Evolutionary conservation across 169 alveolate species (phyloP), one percentile per base, ranked within the genome.

Genomic region (Plasmodium inui): DNA sequence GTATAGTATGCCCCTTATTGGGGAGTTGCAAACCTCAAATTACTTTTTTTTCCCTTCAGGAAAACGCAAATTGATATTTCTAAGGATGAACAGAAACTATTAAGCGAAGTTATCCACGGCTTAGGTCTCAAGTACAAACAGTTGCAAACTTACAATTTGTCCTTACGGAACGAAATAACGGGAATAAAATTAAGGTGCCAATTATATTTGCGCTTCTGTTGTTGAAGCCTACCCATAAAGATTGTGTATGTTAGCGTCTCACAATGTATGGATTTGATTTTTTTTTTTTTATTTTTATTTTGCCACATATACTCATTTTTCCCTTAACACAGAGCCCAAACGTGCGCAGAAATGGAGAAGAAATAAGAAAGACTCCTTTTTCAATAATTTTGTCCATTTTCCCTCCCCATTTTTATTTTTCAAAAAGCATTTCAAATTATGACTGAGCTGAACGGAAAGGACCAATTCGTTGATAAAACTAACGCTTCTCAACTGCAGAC

Each of bases 111-210:
- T 79, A 79, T 88, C 70, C 94, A 88, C 32, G 72, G 73, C 30
- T 80, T 88, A 67, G 94, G 94, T 14, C 89, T 88, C 41, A 88
- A 88, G 82, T 88, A 88, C 34, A 88, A 88, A 88, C 94, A 88
- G 50, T 28, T 88, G 72, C 94, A 88, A 88, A 88, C 94, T 57
- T 88, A 88, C 82, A 88, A 88, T 70, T 85, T 88, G 81, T 88
- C 83, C 73, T 88, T 88, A 39, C 80, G 76, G 41, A 88, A 88
- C 30, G 94, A 88, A 73, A 88, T 88, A 30, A 88, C 83, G 32
- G 94, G 89, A 88, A 88, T 88, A 34, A 88, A 88, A 88, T 80
- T 78, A 70, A 88, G 94, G 94, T 88, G 41, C 44, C 12, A 19
- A 28, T 19, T 78, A 8, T 41, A 26, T 39, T 55, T 57, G 26